Evolutionary conservation across 83 land plant species (phyloP), one percentile per base, ranked within the genome.

Genomic region (Larix sibirica): DNA sequence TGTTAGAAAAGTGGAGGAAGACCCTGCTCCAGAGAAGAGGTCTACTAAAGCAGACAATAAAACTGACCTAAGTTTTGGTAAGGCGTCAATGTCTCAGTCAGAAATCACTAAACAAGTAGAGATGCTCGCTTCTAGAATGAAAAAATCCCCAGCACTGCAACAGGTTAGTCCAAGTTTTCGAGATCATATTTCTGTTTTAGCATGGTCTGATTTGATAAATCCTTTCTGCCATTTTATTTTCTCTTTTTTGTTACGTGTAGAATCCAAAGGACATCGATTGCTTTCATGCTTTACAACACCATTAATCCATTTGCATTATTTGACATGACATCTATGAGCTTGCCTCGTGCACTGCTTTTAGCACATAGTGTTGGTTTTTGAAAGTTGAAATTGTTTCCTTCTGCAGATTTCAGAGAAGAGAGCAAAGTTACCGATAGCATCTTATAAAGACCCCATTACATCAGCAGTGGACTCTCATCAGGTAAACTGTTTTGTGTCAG

Each of bases 361-460:
- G 58, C 13, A 54, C 13, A 13, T 12, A 54, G 58, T 54, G 58
- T 2, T 54, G 58, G 58, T 54, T 54, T 42, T 54, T 54, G 58
- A 54, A 54, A 54, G 14, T 54, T 54, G 58, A 54, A 54, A 12
- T 54, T 12, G 58, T 54, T 54, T 79, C 47, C 38, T 23, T n/a
- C 71, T 62, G 81, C 91, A 97, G 99, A 87, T 96, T 50, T 71
- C 86, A 23, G 90, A 90, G 81, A 88, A 86, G 60, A 94, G 95
- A 81, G 86, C 91, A 56, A 98, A 90, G 83, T 92, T 98, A 66
- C 99, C 99, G 31, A 96, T 98, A 78, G 84, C 96, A 36, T 88
- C 92, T 36, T 98, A 87, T 77, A 90, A 81, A 86, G 91, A 98
- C 86, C 83, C 44, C 20, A 94, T 98, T 64, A 94, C 94, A 18